Base-by-base conservation (phyloP, 139 green algal genomes). In the Auxenochlorella protothecoides region DNA sequence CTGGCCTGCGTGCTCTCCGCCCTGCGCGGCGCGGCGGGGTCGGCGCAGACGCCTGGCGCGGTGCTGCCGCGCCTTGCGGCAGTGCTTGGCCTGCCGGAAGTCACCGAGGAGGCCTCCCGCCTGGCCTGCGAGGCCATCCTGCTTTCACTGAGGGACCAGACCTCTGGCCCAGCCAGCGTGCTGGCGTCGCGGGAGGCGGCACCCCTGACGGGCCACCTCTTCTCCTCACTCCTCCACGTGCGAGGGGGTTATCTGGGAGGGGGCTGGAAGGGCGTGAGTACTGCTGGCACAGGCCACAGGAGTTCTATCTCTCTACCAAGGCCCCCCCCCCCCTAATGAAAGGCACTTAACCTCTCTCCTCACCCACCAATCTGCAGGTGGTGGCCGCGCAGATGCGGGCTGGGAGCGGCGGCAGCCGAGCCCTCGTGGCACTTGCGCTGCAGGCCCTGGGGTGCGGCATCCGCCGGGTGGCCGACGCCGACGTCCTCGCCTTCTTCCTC, bases 401-500 rank as follows among this genome's bases (percentile, higher is more conserved):
- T 5, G 86, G 77, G 16, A 57, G 59, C 16, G 66, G 10, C 16
- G 87, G 85, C 76, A 90, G 82, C 79, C 81, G 77, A 63, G 70
- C 92, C 27, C 71, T 82, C 13, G 71, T 74, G 27, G 73, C 75
- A 44, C 57, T 62, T 2, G 79, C 82, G 6, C 69, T 93, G 52
- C n/a, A 60, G 0, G 71, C 61, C 0, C 64, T 91, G 69, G 68
- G 75, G 53, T 7, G 13, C 13, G 75, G 89, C 6, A 14, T 90
- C 0, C 15, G 6, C 3, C 75, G 66, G 0, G 61, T 78, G 6
- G 66, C 56, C 54, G 12, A 6, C 71, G 74, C 74, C 1, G 71
- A 81, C n/a, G 68, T 70, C 4, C 70, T 90, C 44, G 76, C 76
- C 6, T 91, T 89, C 66, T 85, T 92, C 68, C 74, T 94, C 69